Evolutionary conservation across 768 basidiomycete species (phyloP).

Genomic region (Rubroboletus pulcherrimus): DNA sequence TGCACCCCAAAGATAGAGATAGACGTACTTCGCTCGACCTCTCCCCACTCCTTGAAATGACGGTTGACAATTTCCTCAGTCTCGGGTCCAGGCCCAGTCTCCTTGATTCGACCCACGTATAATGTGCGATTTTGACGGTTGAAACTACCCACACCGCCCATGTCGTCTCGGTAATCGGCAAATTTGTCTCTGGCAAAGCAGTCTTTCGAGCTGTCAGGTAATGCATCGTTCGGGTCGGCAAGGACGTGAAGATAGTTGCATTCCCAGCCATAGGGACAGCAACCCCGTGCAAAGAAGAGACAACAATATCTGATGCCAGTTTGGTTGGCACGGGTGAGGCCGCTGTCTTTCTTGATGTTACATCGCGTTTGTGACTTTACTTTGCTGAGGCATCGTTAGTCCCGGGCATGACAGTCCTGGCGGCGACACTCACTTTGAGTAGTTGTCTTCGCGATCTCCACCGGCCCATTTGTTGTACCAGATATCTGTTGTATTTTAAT

Average conservation of each 20-base stretch:
- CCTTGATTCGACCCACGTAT: conserved; percentile 92
- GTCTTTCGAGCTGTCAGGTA: conserved; percentile 93
- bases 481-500: conserved; percentile 54
- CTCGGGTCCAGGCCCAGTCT: conserved; percentile 83
- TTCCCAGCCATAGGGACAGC: conserved; percentile 97
- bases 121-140: conserved; percentile 90
- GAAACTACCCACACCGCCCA: conserved; percentile 99
- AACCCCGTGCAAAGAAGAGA: conserved; percentile 93
- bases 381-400: conserved; percentile 53
- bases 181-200: conserved; percentile 98
- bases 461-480: conserved; percentile 99
- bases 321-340: conserved; percentile 92
- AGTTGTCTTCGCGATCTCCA: conserved; percentile 93
- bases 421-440: conserved; percentile 71
- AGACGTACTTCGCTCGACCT: conserved; percentile 82
- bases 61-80: conserved; percentile 87
- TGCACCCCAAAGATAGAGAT: not conserved
- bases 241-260: conserved; percentile 94
- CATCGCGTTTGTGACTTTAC: conserved; percentile 92
- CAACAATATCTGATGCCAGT: conserved; percentile 91
- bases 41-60: conserved; percentile 96
- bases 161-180: conserved; percentile 95
- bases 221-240: conserved; percentile 60
- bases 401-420: not conserved
- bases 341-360: conserved; percentile 81